Evolutionary conservation across 306 rosid genomes (phyloP).

Genomic region (Acacia melanoxylon): DNA sequence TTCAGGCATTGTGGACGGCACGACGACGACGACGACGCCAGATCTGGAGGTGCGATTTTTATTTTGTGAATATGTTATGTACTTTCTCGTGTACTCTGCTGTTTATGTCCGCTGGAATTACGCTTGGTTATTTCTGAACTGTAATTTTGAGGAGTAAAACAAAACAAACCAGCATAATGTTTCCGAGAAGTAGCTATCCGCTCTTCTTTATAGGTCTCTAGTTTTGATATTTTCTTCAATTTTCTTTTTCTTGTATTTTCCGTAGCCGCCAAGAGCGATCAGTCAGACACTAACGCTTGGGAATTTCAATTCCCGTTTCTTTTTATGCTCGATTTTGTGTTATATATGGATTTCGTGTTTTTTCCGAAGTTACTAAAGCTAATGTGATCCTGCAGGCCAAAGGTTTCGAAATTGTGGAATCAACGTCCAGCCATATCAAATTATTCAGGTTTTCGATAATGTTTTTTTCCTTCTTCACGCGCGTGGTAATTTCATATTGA

Average conservation of each 20-base stretch:
- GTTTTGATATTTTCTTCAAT: background rate
- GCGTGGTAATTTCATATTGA: background rate
- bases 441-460: slow-evolving; percentile 48
- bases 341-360: background rate
- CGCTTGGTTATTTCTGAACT: background rate
- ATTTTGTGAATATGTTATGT: slow-evolving; percentile 2
- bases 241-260: slow-evolving; percentile 24
- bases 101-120: background rate
- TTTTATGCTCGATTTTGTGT: slow-evolving; percentile 11
- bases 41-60: slow-evolving; percentile 64
- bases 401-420: slow-evolving; percentile 56
- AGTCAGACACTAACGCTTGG: background rate
- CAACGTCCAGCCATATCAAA: slow-evolving; percentile 37
- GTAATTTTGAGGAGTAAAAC: background rate
- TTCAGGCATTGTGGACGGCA: slow-evolving; percentile 18
- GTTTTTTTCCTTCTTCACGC: background rate
- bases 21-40: background rate
- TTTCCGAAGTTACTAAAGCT: slow-evolving; percentile 16
- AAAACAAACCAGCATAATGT: background rate
- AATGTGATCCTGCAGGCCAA: slow-evolving; percentile 50
- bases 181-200: background rate
- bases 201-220: background rate
- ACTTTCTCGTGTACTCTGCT: background rate
- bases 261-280: slow-evolving; percentile 23
- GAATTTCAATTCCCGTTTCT: background rate